phyloP scores from a whole-genome alignment of 192 early-diverging fungal genomes.

The Chytriomyces confervae region DNA sequence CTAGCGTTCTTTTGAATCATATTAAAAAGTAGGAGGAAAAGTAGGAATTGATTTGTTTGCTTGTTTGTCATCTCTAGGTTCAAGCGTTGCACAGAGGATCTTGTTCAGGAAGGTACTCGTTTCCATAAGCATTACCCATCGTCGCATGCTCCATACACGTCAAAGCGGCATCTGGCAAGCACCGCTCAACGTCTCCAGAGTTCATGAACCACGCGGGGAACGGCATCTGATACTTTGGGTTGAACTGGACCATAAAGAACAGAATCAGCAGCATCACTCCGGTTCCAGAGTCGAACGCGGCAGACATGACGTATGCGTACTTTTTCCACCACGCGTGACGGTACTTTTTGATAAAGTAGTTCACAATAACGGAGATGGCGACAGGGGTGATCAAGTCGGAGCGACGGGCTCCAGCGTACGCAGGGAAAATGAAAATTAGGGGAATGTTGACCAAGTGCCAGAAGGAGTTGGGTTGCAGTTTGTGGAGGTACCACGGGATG shows the following conservation, averaged over 20 bases:
- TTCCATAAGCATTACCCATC: background rate
- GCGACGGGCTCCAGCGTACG: background rate
- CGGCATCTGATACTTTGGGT: background rate
- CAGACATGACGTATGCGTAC: conserved; percentile 73
- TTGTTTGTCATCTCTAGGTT: no score
- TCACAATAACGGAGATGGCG: background rate
- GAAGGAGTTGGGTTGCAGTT: conserved; percentile 31
- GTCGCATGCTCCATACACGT: background rate
- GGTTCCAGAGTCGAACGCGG: conserved; percentile 64
- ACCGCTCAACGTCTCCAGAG: conserved; percentile 11
- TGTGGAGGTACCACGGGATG: conserved; percentile 44
- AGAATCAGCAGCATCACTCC: conserved; percentile 38
- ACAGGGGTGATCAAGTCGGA: conserved; percentile 9
- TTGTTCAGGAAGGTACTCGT: background rate
- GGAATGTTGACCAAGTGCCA: conserved; percentile 25
- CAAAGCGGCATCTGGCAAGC: conserved; percentile 6
- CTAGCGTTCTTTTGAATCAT: no score
- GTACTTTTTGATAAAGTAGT: conserved; percentile 42
- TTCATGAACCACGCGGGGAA: conserved; percentile 17
- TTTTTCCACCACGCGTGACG: conserved; percentile 60
- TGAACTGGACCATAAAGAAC: conserved; percentile 3
- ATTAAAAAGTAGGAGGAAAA: no score
- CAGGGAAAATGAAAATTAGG: background rate
- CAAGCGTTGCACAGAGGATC: no score
- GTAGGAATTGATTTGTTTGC: no score